Conservation (phyloP, 192 early-diverging fungal species). For the Dimargaris xerosporica region DNA sequence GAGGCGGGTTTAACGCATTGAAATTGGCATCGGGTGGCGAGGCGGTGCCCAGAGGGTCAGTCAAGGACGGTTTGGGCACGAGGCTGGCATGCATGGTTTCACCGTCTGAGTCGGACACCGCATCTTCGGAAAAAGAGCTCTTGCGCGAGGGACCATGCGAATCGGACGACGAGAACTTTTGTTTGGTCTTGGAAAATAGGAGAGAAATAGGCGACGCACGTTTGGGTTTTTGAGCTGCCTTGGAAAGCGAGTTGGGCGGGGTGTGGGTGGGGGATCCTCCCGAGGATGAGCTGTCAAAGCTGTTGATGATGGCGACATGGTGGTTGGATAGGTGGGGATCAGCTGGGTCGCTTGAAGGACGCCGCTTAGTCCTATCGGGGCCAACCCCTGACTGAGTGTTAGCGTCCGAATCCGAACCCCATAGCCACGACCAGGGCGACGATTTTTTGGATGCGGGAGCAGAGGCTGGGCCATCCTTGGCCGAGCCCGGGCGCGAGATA, state of each 20-base stretch:
- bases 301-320: not conserved
- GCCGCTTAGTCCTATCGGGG: no score
- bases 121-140: not conserved
- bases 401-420: constrained; percentile 22
- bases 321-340: not conserved
- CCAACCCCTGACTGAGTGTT: constrained; percentile 13
- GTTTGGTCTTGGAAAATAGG: constrained; percentile 3
- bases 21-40: no score
- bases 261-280: constrained; percentile 5
- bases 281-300: not conserved
- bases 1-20: no score
- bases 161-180: not conserved
- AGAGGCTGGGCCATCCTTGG: no score
- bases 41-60: no score
- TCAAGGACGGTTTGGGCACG: no score
- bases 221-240: not conserved
- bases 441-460: constrained; percentile 27
- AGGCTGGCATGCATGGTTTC: no score
- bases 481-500: no score
- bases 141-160: not conserved
- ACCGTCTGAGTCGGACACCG: no score
- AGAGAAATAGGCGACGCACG: constrained; percentile 10
- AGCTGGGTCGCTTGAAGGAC: no score
- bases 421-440: constrained; percentile 27
- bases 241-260: constrained; percentile 6